Conservation (phyloP, 371 early-diverging fungal species). For the Mortierella sp. region DNA sequence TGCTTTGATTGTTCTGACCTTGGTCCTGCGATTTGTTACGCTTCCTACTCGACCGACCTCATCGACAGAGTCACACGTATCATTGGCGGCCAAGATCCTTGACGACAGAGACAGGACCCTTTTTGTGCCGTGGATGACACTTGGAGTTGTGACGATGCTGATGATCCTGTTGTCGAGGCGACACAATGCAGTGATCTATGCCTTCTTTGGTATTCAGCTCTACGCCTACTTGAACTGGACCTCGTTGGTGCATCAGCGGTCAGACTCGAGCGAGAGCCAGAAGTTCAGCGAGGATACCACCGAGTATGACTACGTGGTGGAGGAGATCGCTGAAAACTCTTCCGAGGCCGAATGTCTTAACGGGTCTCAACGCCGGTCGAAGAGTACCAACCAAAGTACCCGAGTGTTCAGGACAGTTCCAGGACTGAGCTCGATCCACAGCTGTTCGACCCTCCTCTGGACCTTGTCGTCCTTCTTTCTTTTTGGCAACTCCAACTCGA, state of each 20-base stretch:
- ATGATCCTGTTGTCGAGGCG: conserved; percentile 71
- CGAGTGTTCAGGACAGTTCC: conserved; percentile 30
- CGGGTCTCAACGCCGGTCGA: conserved; percentile 29
- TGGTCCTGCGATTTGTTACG: conserved; percentile 48
- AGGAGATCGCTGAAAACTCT: background rate
- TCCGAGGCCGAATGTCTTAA: background rate
- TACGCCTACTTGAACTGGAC: conserved; percentile 60
- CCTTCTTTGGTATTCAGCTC: conserved; percentile 69
- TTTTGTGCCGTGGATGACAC: conserved; percentile 34
- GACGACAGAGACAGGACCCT: conserved; percentile 15
- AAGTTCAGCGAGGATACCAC: background rate
- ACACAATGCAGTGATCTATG: conserved; percentile 73
- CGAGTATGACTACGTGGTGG: background rate
- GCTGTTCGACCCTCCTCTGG: conserved; percentile 49
- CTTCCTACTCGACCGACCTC: background rate
- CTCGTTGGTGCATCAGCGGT: conserved; percentile 18
- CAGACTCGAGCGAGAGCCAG: background rate
- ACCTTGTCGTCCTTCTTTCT: conserved; percentile 74
- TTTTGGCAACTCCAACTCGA: conserved; percentile 84
- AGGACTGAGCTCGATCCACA: conserved; percentile 43
- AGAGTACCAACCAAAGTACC: background rate
- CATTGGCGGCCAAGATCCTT: background rate
- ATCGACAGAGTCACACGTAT: background rate
- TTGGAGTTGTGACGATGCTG: conserved; percentile 59
- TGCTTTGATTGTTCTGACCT: conserved; percentile 35